Evolutionary conservation across 164 flowering plant species (phyloP).

Genomic region (Kalanchoe fedtschenkoi): DNA sequence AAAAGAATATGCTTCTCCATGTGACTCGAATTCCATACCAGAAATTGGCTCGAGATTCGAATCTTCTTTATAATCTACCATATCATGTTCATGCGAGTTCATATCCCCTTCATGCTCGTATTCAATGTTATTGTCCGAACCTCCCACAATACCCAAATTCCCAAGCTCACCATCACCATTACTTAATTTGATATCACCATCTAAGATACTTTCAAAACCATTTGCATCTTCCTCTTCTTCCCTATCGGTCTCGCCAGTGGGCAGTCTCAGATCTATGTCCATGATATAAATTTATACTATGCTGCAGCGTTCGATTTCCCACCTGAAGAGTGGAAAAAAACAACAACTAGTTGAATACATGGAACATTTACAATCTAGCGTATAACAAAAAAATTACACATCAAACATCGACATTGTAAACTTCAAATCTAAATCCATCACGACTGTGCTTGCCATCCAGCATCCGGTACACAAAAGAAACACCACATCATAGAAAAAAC

Average conservation of each 20-base stretch:
- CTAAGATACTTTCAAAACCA: background rate
- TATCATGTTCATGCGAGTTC: background rate
- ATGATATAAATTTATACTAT: background rate
- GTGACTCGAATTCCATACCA: slow-evolving; percentile 8
- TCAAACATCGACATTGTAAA: background rate
- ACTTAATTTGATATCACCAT: background rate
- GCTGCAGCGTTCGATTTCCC: background rate
- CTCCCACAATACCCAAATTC: background rate
- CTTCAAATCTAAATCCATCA: background rate
- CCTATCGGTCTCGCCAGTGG: slow-evolving; percentile 2
- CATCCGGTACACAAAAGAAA: background rate
- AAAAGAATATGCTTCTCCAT: slow-evolving; percentile 6
- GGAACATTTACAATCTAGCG: background rate
- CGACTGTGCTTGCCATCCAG: background rate
- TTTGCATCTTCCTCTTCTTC: background rate
- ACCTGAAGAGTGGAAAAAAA: background rate
- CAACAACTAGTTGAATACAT: background rate
- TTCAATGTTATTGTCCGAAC: background rate
- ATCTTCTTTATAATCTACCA: background rate
- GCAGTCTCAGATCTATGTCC: slow-evolving; percentile 3
- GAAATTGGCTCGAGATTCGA: slow-evolving; percentile 1
- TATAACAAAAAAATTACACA: background rate
- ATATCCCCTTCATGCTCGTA: background rate
- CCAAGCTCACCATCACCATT: slow-evolving; percentile 1
- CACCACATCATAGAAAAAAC: no score